These are phyloP conservation scores for Tuctoria greenei DNA, from an alignment of 176 grass and related monocot genomes.

Conservation along the genomic window DNA sequence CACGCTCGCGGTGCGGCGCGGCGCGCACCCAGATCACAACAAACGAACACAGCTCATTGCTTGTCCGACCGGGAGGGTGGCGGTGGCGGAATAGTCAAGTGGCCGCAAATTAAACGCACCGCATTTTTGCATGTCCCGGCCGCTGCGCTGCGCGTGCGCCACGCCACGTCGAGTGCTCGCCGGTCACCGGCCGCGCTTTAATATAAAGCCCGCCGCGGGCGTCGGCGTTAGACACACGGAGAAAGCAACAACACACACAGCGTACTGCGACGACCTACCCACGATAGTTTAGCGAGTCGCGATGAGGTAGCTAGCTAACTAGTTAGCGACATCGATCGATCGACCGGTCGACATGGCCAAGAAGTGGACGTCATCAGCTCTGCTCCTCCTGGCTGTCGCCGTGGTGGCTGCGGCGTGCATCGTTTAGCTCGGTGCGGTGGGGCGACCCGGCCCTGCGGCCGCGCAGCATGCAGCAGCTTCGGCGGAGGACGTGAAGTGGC, in stretches of 20 bases:
- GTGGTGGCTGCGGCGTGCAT: conserved; percentile 39
- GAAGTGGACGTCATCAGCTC: neutral
- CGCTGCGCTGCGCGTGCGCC: too few relatives aligned
- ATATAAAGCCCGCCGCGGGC: conserved; percentile 42
- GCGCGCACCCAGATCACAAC: too few relatives aligned
- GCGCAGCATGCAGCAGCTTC: conserved; percentile 15
- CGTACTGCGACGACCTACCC: neutral
- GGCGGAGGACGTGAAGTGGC: conserved; percentile 24
- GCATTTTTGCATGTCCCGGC: conserved; percentile 56
- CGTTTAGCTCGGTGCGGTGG: conserved; percentile 35
- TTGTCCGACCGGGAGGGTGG: too few relatives aligned
- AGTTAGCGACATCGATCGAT: neutral
- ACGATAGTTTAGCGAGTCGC: neutral
- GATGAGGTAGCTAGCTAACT: neutral
- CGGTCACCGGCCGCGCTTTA: neutral
- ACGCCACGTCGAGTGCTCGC: too few relatives aligned
- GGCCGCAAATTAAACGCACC: conserved; percentile 48
- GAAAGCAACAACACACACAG: conserved; percentile 27
- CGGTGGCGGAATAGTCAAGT: neutral
- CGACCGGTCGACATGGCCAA: neutral
- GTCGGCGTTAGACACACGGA: conserved; percentile 27
- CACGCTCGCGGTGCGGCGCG: too few relatives aligned
- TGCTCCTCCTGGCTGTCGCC: conserved; percentile 39
- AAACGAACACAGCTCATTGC: too few relatives aligned
- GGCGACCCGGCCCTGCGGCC: conserved; percentile 23